Percentiles rank a stretch among this genome's conserved stretches.
Evolutionary conservation across 208 protist genomes (phyloP).

Genomic region (Wallacemonas sp.): DNA sequence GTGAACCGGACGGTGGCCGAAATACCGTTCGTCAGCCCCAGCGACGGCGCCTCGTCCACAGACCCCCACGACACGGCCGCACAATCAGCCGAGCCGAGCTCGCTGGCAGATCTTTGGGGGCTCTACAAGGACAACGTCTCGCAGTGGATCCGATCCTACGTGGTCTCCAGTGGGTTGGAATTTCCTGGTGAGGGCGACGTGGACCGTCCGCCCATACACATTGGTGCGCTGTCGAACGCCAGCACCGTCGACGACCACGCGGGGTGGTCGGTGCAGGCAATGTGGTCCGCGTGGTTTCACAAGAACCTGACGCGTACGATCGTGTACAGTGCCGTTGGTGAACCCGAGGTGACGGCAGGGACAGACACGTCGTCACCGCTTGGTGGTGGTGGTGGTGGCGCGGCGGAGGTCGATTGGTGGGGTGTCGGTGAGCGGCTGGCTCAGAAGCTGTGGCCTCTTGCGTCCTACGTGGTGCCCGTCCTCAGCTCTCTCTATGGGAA

Average conservation of each 20-base stretch:
- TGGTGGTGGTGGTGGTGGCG: not conserved
- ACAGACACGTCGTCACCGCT: not conserved
- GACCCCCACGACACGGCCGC: no score
- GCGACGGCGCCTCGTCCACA: no score
- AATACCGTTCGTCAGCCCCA: no score
- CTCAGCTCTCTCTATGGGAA: conserved; percentile 24
- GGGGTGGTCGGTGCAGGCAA: not conserved
- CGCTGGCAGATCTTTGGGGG: not conserved
- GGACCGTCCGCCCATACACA: no score
- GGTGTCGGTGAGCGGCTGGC: conserved; percentile 25
- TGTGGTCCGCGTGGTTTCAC: conserved; percentile 9
- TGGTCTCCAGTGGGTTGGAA: no score
- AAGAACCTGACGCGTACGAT: conserved; percentile 1
- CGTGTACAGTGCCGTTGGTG: not conserved
- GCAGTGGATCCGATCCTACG: not conserved
- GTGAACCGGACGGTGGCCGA: not conserved
- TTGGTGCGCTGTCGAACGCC: not conserved
- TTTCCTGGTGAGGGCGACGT: no score
- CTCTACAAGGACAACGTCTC: not conserved
- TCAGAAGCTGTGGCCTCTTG: conserved; percentile 27
- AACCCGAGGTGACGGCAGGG: not conserved
- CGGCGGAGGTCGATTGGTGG: conserved; percentile 33
- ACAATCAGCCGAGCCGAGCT: not conserved
- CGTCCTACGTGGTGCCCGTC: conserved; percentile 25
- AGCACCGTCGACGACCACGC: conserved; percentile 2